Conservation (phyloP, 2,329 filamentous ascomycete genomes). For the Cercospora sojina region DNA sequence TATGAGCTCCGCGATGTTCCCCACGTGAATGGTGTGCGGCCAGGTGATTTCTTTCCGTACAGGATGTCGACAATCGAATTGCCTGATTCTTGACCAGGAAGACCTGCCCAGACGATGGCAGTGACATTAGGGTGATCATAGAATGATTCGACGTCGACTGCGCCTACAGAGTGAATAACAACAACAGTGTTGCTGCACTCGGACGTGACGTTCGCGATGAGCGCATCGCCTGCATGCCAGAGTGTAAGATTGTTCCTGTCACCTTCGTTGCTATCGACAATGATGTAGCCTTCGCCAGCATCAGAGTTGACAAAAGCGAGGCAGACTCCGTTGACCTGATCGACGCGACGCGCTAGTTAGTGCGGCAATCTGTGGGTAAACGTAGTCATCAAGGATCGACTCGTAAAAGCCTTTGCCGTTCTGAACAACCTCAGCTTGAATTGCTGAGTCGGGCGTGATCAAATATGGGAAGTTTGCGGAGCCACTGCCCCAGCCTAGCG, state of each 20-base stretch:
- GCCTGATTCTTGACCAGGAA: constrained; percentile 36
- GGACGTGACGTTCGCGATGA: constrained; percentile 38
- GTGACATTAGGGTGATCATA: constrained; percentile 37
- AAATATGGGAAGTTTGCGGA: constrained; percentile 65
- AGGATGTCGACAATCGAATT: constrained; percentile 32
- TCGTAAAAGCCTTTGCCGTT: constrained; percentile 62
- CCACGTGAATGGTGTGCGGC: constrained; percentile 22
- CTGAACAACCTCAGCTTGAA: constrained; percentile 63
- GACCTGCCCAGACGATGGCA: constrained; percentile 33
- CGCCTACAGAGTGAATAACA: constrained; percentile 33
- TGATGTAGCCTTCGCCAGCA: constrained; percentile 34
- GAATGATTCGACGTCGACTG: constrained; percentile 33
- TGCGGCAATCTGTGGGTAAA: constrained; percentile 50
- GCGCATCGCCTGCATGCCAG: constrained; percentile 26
- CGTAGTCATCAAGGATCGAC: constrained; percentile 59
- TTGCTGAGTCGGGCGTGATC: constrained; percentile 63
- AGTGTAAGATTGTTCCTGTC: constrained; percentile 33
- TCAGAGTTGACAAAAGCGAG: constrained; percentile 38
- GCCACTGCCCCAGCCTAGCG: constrained; percentile 57
- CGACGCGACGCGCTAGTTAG: constrained; percentile 54
- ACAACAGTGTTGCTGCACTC: constrained; percentile 37
- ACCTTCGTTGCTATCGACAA: constrained; percentile 30
- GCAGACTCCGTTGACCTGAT: constrained; percentile 40
- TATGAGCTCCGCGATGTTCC: background rate
- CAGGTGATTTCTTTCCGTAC: constrained; percentile 35